A percentile compares a stretch with the other conserved stretches of the same genome.
These are phyloP conservation scores for Cavenderia fasciculata DNA, from an alignment of 78 protist genomes.

Conservation along the genomic window DNA sequence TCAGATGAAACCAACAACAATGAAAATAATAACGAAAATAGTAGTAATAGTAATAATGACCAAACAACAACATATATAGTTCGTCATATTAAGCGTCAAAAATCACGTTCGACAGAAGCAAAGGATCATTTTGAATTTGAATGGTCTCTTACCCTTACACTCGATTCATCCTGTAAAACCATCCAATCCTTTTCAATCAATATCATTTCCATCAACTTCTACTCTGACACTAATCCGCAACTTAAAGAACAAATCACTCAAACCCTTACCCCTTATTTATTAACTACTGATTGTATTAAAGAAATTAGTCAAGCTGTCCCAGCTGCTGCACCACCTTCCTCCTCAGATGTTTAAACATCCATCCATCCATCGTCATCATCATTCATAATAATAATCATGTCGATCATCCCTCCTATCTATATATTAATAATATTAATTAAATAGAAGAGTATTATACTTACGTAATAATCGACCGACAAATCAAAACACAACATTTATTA, in stretches of 20 bases:
- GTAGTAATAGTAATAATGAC: slow-evolving; percentile 1
- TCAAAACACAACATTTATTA: no score
- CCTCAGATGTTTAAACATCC: no score
- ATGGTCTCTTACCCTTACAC: slow-evolving; percentile 34
- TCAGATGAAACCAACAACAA: not conserved
- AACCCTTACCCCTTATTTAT: slow-evolving; percentile 37
- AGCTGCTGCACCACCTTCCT: no score
- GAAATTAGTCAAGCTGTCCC: not conserved
- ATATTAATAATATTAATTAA: no score
- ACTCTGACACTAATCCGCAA: slow-evolving; percentile 9
- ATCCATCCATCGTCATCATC: no score
- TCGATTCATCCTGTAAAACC: slow-evolving; percentile 40
- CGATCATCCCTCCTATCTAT: no score
- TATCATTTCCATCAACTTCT: slow-evolving; percentile 4
- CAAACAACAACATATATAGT: not conserved
- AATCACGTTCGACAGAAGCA: slow-evolving; percentile 25
- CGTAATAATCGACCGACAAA: no score
- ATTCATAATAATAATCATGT: no score
- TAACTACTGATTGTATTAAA: slow-evolving; percentile 33
- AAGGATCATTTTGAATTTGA: slow-evolving; percentile 63
- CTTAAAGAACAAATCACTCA: slow-evolving; percentile 31
- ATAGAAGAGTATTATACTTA: not conserved
- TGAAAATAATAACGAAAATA: not conserved
- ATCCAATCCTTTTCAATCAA: slow-evolving; percentile 30
- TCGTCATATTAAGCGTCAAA: slow-evolving; percentile 47